Conservation (phyloP, 2,329 filamentous ascomycete genomes). For the Clarireedia monteithiana region DNA sequence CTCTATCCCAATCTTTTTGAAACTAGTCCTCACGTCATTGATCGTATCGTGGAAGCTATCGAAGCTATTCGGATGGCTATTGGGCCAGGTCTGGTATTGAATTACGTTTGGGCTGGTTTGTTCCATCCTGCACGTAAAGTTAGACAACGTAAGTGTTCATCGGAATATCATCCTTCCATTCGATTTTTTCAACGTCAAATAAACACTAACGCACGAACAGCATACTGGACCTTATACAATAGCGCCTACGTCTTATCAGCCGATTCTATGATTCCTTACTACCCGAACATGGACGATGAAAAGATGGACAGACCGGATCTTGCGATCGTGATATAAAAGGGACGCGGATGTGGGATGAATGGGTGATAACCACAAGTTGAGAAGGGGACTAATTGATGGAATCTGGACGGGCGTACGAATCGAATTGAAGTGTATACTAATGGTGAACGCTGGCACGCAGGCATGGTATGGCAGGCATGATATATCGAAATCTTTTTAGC, state of each 20-base stretch:
- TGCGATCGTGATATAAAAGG: conserved; percentile 64
- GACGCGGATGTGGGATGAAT: too few relatives aligned
- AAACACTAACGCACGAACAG: neutral
- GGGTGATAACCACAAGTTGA: too few relatives aligned
- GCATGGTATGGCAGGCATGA: too few relatives aligned
- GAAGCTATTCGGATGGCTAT: conserved; percentile 92
- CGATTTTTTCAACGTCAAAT: neutral
- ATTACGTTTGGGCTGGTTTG: conserved; percentile 95
- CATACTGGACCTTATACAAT: conserved; percentile 96
- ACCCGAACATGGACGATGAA: conserved; percentile 78
- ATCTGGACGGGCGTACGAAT: too few relatives aligned
- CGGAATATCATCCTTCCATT: neutral
- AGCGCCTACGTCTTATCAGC: conserved; percentile 91
- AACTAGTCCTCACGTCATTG: conserved; percentile 95
- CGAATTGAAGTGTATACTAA: too few relatives aligned
- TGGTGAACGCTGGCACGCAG: too few relatives aligned
- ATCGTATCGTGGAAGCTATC: conserved; percentile 94
- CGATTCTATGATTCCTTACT: conserved; percentile 94
- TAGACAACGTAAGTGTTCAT: conserved; percentile 45
- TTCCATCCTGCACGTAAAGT: conserved; percentile 98
- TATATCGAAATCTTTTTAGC: too few relatives aligned
- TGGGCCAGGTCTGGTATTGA: conserved; percentile 86
- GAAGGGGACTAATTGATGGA: too few relatives aligned
- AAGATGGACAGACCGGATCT: conserved; percentile 72
- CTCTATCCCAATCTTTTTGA: conserved; percentile 97